phyloP scores from a whole-genome alignment of 2,329 filamentous ascomycete genomes.

The Emmonsiellopsis sp. region DNA sequence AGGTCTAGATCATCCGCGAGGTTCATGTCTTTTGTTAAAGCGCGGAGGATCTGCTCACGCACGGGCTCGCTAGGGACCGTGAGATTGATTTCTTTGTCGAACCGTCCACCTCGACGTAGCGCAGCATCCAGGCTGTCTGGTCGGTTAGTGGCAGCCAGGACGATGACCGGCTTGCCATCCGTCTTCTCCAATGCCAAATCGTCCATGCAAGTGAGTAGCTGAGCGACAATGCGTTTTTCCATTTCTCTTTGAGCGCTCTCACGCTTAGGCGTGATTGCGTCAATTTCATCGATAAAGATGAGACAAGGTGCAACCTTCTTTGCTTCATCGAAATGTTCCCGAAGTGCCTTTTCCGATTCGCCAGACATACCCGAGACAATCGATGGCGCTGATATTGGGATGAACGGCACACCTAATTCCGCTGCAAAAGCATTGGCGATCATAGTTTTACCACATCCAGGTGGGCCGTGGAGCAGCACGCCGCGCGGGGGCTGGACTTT shows the following conservation, averaged over 20 bases:
- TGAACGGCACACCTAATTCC: constrained; percentile 65
- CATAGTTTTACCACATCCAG: constrained; percentile 80
- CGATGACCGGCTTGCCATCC: constrained; percentile 70
- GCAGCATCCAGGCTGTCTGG: constrained; percentile 79
- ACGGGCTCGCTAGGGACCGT: constrained; percentile 73
- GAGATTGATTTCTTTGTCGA: constrained; percentile 78
- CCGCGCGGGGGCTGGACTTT: constrained; percentile 64
- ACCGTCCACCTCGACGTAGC: constrained; percentile 63
- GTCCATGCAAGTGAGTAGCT: constrained; percentile 81
- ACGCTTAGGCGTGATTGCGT: constrained; percentile 79
- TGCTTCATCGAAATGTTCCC: constrained; percentile 81
- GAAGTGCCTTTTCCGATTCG: constrained; percentile 78
- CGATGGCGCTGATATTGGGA: constrained; percentile 72
- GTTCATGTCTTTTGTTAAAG: constrained; percentile 57
- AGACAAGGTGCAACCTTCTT: constrained; percentile 78
- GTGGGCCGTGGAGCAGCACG: constrained; percentile 71
- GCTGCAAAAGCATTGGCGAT: constrained; percentile 73
- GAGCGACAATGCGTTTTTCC: constrained; percentile 76
- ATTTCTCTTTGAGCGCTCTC: constrained; percentile 79
- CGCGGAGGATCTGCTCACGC: constrained; percentile 67
- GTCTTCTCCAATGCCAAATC: constrained; percentile 64
- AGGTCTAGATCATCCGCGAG: constrained; percentile 67
- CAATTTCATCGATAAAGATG: constrained; percentile 86
- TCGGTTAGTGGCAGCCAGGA: constrained; percentile 83
- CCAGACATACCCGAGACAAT: constrained; percentile 81